Conservation (phyloP, 2,329 filamentous ascomycete species). For the Cephalotrichum gorgonifer region DNA sequence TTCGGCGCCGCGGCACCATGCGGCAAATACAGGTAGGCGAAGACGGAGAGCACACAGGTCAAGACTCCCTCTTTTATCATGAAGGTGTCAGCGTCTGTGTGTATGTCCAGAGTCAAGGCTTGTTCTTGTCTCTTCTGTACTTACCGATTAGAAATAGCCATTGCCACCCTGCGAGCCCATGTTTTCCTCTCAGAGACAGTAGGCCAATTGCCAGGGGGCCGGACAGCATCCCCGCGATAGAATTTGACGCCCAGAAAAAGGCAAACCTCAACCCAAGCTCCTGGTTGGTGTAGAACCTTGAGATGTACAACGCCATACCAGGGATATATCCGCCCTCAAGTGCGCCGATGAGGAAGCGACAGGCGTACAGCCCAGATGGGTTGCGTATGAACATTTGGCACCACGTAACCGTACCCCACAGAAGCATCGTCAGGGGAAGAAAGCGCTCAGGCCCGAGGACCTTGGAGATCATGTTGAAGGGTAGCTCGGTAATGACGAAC, state of each 20-base stretch:
- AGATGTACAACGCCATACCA: constrained; percentile 19
- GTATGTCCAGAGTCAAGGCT: too few species aligned
- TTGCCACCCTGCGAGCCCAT: constrained; percentile 17
- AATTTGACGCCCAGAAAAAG: constrained; percentile 20
- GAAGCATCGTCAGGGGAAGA: constrained; percentile 17
- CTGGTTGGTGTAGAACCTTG: constrained; percentile 17
- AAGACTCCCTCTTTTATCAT: constrained; percentile 14
- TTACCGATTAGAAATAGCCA: constrained; percentile 19
- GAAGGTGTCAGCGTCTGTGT: too few species aligned
- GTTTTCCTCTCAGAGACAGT: constrained; percentile 14
- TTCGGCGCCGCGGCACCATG: constrained; percentile 16
- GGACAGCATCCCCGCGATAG: constrained; percentile 15
- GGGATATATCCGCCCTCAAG: constrained; percentile 22
- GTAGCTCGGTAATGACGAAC: constrained; percentile 32
- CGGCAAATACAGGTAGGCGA: constrained; percentile 18
- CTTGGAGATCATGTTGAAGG: constrained; percentile 18
- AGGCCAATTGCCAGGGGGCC: constrained; percentile 17
- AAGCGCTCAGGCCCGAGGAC: constrained; percentile 17
- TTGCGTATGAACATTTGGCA: constrained; percentile 17
- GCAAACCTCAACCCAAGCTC: constrained; percentile 17
- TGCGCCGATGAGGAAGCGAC: constrained; percentile 17
- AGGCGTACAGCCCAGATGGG: constrained; percentile 13
- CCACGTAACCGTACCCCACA: constrained; percentile 19
- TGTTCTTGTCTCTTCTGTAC: too few species aligned
- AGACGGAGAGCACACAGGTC: constrained; percentile 12